Base-by-base conservation (phyloP, 352 stramenopile species). In the Lagenidium sp. region DNA sequence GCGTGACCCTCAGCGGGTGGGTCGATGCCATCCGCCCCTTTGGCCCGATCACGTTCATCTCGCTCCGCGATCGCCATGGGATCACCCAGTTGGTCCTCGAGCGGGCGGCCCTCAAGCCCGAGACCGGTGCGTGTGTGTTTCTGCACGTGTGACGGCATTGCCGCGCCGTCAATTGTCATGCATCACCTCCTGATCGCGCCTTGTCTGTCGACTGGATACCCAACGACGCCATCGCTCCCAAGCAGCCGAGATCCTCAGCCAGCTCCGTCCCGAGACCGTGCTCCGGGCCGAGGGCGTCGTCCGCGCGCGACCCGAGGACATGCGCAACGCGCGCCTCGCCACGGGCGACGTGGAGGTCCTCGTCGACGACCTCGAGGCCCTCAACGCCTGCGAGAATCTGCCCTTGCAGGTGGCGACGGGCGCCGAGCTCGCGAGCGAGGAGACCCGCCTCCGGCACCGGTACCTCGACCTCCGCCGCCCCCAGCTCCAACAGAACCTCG, bases 41-140 rank as follows among this genome's bases (percentile, higher is more conserved):
- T 22, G 82, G 82, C 0, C 74, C 71, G 15, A 80, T 93, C 25
- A 78, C 71, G 6, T 95, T 95, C 55, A 60, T 91, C 19, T 85
- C 74, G 22, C 53, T 95, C 37, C 74, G 82, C 40, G 82, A 95
- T 43, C 75, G 77, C 34, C 62, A 83, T 39, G 82, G 82, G 22
- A 63, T 81, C 47, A 86, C 77, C 43, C 82, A 95, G 56, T 59
- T 95, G 16, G 75, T 89, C 36, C 60, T 91, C 19, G 69, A 85
- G 43, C 85, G 80, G 44, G 60, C 65, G 11, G 55, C 76, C 25
- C 47, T 85, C 16, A 56, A 72, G 6, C 30, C 57, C 4, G 48
- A 47, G 42, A 57, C 58, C 7, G 53, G 67, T 79, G 26, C 34
- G 57, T 46, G 16, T 13, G 18, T 21, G 31, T 37, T n/a, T n/a